These are phyloP conservation scores for Albifimbria verrucaria DNA, from an alignment of 2,329 filamentous ascomycete species.

Conservation along the genomic window DNA sequence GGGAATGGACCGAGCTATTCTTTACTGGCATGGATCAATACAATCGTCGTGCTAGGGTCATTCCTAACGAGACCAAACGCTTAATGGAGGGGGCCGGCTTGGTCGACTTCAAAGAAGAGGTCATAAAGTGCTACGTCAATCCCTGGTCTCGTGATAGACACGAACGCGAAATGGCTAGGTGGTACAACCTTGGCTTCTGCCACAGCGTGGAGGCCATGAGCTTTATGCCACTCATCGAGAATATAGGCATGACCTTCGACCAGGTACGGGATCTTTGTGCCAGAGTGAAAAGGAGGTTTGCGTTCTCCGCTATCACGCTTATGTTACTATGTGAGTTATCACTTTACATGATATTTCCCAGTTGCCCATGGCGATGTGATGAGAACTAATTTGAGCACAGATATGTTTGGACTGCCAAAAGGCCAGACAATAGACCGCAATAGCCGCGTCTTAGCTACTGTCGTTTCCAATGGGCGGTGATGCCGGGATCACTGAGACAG, in stretches of 20 bases:
- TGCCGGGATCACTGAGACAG: no score
- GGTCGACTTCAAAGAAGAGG: constrained; percentile 69
- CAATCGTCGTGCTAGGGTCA: constrained; percentile 62
- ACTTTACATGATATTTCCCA: background rate
- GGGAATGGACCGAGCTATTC: constrained; percentile 68
- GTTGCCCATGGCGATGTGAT: background rate
- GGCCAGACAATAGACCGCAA: constrained; percentile 10
- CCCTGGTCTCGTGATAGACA: constrained; percentile 65
- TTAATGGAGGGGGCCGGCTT: constrained; percentile 71
- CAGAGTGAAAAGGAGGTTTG: constrained; percentile 67
- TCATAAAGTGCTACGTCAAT: constrained; percentile 69
- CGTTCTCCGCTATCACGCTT: constrained; percentile 64
- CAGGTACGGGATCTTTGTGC: constrained; percentile 61
- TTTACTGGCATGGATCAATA: constrained; percentile 64
- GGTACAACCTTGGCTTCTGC: constrained; percentile 78
- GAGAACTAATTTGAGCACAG: constrained; percentile 13
- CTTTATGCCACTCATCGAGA: constrained; percentile 65
- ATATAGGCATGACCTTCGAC: constrained; percentile 43
- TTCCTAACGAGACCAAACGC: constrained; percentile 46
- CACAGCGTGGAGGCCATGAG: constrained; percentile 72
- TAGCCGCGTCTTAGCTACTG: background rate
- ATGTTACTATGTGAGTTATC: constrained; percentile 70
- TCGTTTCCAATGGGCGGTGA: background rate
- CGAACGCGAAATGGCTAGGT: constrained; percentile 68
- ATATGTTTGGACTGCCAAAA: constrained; percentile 23